These are phyloP conservation scores for Flueggea neowawraea DNA, from an alignment of 441 rosid genomes.

Conservation along the genomic window DNA sequence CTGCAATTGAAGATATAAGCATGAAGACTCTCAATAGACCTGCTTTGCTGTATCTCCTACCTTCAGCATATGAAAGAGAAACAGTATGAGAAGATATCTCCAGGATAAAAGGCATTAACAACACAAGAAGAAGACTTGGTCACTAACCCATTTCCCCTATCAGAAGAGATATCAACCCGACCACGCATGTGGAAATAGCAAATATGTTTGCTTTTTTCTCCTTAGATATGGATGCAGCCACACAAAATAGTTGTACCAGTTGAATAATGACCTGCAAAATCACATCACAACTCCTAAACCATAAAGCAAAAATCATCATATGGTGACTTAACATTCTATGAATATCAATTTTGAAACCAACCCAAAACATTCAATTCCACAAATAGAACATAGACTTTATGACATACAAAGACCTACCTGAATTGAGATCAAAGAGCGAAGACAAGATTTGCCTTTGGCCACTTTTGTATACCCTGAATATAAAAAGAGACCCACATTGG, in stretches of 20 bases:
- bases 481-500: neutral
- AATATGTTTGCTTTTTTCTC: slow-evolving; percentile 9
- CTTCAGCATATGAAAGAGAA: slow-evolving; percentile 25
- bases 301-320: too few species aligned
- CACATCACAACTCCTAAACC: too few species aligned
- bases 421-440: slow-evolving; percentile 40
- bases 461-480: slow-evolving; percentile 70
- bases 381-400: too few species aligned
- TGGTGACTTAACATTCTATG: too few species aligned
- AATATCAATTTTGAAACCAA: too few species aligned
- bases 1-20: slow-evolving; percentile 36
- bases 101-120: neutral
- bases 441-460: slow-evolving; percentile 57
- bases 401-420: slow-evolving; percentile 39
- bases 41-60: slow-evolving; percentile 56
- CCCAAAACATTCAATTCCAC: too few species aligned
- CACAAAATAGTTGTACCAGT: slow-evolving; percentile 32
- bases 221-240: slow-evolving; percentile 22
- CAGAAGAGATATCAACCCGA: slow-evolving; percentile 44
- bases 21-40: slow-evolving; percentile 49
- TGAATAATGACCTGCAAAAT: slow-evolving; percentile 45
- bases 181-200: slow-evolving; percentile 38
- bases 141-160: slow-evolving; percentile 67
- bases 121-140: neutral
- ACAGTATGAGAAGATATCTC: neutral